phyloP scores from a whole-genome alignment of 2,329 filamentous ascomycete species.

The Colletotrichum melonis region DNA sequence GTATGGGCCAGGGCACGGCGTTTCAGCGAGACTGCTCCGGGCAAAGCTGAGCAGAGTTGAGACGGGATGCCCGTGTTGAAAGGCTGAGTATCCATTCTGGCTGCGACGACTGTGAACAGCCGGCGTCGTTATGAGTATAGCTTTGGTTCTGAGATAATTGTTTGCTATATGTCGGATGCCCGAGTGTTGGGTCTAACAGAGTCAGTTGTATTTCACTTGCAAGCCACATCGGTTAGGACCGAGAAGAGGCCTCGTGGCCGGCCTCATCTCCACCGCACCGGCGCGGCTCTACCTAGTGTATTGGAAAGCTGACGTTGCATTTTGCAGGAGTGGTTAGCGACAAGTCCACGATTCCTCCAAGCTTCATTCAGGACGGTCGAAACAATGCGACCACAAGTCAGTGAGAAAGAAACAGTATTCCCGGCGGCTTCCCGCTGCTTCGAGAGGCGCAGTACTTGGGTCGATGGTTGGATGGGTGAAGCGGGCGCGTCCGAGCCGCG shows the following conservation, averaged over 20 bases:
- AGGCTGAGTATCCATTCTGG: conserved; percentile 21
- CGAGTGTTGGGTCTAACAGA: background rate
- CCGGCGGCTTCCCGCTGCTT: background rate
- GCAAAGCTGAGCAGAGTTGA: conserved; percentile 21
- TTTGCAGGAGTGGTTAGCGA: conserved; percentile 2
- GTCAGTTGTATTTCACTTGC: background rate
- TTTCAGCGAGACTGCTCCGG: conserved; percentile 31
- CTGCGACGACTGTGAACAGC: conserved; percentile 3
- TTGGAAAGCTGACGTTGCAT: conserved; percentile 11
- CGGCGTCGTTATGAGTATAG: background rate
- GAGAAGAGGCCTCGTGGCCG: conserved; percentile 4
- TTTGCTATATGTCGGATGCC: background rate
- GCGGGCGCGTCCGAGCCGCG: conserved; percentile 31
- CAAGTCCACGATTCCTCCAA: background rate
- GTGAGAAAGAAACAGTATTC: background rate
- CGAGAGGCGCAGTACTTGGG: conserved; percentile 23
- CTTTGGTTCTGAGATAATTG: background rate
- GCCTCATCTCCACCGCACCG: background rate
- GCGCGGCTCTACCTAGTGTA: background rate
- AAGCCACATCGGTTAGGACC: conserved; percentile 1
- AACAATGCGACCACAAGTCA: conserved; percentile 6
- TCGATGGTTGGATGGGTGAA: conserved; percentile 24
- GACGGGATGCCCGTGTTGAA: conserved; percentile 24
- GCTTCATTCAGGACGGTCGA: conserved; percentile 12
- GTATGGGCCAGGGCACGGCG: conserved; percentile 12